Conservation (phyloP, 345 rosid genomes). For the Salix udensis region DNA sequence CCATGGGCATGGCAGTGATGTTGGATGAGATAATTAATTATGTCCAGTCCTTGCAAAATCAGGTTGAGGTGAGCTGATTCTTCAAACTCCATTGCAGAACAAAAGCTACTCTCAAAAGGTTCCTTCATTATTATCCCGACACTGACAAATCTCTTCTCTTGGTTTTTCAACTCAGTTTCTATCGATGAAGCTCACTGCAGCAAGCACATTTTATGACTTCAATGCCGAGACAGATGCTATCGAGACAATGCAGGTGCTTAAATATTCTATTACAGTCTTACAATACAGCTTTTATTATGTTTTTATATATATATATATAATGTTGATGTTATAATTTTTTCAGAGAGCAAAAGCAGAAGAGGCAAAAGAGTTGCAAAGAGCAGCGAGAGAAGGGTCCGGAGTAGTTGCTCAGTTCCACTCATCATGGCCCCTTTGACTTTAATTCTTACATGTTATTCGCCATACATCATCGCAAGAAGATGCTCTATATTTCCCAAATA, state of each 20-base stretch:
- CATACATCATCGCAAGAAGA: slow-evolving; percentile 5
- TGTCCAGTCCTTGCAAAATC: slow-evolving; percentile 73
- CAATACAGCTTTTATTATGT: not conserved
- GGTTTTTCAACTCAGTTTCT: slow-evolving; percentile 52
- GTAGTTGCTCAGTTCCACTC: slow-evolving; percentile 4
- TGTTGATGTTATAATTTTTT: not conserved
- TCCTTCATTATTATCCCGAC: not conserved
- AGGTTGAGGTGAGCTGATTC: slow-evolving; percentile 59
- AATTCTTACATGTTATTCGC: not conserved
- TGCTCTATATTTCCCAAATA: not conserved
- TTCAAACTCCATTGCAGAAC: not conserved
- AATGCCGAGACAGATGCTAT: slow-evolving; percentile 23
- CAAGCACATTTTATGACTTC: slow-evolving; percentile 29
- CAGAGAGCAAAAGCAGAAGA: slow-evolving; percentile 27
- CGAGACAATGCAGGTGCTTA: slow-evolving; percentile 22
- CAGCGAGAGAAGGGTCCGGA: slow-evolving; percentile 21
- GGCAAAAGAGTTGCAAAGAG: slow-evolving; percentile 39
- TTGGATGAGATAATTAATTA: slow-evolving; percentile 63
- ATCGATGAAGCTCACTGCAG: slow-evolving; percentile 56
- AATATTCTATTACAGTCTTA: not conserved
- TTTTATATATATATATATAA: not conserved
- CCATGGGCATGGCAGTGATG: slow-evolving; percentile 82
- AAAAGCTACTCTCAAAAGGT: not conserved
- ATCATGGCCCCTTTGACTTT: slow-evolving; percentile 24
- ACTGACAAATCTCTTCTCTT: not conserved